These are phyloP conservation scores for Alliaria petiolata DNA, from an alignment of 345 rosid species.

Conservation along the genomic window DNA sequence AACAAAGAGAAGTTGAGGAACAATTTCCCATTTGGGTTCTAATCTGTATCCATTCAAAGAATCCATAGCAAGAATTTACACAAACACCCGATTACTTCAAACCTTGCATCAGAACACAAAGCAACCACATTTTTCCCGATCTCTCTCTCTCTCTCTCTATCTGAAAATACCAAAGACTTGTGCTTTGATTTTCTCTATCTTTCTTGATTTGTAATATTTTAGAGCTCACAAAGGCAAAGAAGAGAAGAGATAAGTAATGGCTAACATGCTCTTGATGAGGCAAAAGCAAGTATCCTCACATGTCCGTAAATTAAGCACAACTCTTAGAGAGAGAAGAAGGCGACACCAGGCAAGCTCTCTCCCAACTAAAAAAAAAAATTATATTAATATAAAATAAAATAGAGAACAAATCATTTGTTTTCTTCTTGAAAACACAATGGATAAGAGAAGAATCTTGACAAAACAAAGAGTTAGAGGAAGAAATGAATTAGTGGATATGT, in stretches of 20 bases:
- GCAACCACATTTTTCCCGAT: conserved; percentile 26
- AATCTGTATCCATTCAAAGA: conserved; percentile 56
- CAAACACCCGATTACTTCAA: conserved; percentile 16
- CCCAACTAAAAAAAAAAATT: conserved; percentile 16
- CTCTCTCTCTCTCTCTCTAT: no score
- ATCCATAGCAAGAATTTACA: conserved; percentile 51
- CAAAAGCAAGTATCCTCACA: conserved; percentile 42
- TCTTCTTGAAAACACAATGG: conserved; percentile 14
- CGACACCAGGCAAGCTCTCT: conserved; percentile 31
- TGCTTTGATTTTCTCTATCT: background rate
- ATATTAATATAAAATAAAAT: background rate
- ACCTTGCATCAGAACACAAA: conserved; percentile 21
- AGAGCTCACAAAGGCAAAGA: conserved; percentile 27
- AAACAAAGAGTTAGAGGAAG: background rate
- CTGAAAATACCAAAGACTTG: conserved; percentile 8
- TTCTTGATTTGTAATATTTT: conserved; percentile 23
- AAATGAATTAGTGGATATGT: conserved; percentile 13
- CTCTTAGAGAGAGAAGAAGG: conserved; percentile 26
- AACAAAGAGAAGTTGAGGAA: conserved; percentile 85
- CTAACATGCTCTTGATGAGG: conserved; percentile 38
- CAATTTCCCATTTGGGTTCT: conserved; percentile 83
- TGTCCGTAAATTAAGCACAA: conserved; percentile 33
- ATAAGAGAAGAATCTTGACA: conserved; percentile 23
- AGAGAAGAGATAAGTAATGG: conserved; percentile 40
- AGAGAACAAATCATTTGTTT: background rate